Evolutionary conservation across 2,329 filamentous ascomycete genomes (phyloP), one percentile per base, ranked within the genome.

Genomic region (Cladophialophora psammophila): DNA sequence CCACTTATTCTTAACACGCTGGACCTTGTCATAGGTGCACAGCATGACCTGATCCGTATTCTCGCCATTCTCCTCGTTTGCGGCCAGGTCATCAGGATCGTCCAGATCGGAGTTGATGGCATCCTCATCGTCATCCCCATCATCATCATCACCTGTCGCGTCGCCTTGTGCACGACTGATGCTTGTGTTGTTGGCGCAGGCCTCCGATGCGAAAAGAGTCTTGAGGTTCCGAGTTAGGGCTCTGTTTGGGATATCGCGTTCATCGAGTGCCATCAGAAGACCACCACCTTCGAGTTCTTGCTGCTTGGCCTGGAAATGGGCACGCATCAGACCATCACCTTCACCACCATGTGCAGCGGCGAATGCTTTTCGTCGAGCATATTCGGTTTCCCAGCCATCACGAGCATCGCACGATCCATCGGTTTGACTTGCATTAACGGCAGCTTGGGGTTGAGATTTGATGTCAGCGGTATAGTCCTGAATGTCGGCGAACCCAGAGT

Each of bases 1-100:
- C 92, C 92, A 95, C 87, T 95, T 99, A 83, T 98, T 99, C 89
- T 99, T 99, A 75, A 98, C 95, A 56, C 95, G 87, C 81, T 98
- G 94, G 9, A 99, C 95, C 83, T 99, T 99, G 83, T 99, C 95
- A 78, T 99, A 99, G 78, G 96, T 97, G 83, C 95, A 99, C 48
- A 99, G 89, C 92, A 99, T 98, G 77, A 96, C 94, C 73, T 96
- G 91, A 1, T 90, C 90, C 71, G 91, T 87, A 40, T 89, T 87
- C 52, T 96, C 94, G 67, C 96, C 93, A 13, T 93, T 92, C 59
- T 95, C 94, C 38, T 95, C 92, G 31, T 94, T 92, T 31, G 95
- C 93, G 35, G 91, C 90, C 10, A 92, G 89, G 68, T 98, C 95
- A 69, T 98, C 94, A 0, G 94, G 89, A 76, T 99, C 95, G 76